Percentiles rank a stretch among this genome's conserved stretches.
Evolutionary conservation across 192 early-diverging fungal species (phyloP).

Genomic region (Linnemannia elongata): DNA sequence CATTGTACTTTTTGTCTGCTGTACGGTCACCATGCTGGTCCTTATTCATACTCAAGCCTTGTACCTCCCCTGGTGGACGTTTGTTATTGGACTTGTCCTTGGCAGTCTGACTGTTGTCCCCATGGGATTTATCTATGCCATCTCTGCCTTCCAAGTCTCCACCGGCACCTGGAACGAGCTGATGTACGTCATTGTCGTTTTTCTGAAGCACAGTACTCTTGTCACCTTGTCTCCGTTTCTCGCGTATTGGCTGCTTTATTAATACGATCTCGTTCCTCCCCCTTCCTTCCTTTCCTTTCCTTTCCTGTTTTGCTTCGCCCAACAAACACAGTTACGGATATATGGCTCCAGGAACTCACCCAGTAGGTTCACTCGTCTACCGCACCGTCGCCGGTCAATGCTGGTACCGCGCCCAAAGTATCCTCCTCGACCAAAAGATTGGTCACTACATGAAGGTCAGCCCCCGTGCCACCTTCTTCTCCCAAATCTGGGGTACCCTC

Average conservation of each 20-base stretch:
- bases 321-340: slow-evolving; percentile 41
- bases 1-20: slow-evolving; percentile 37
- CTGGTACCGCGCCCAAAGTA: slow-evolving; percentile 61
- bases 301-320: no score
- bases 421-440: slow-evolving; percentile 55
- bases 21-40: slow-evolving; percentile 49
- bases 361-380: slow-evolving; percentile 52
- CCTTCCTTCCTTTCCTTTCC: no score
- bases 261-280: no score
- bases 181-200: slow-evolving; percentile 13
- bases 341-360: slow-evolving; percentile 58
- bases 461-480: slow-evolving; percentile 47
- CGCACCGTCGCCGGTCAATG: slow-evolving; percentile 57
- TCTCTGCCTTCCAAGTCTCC: slow-evolving; percentile 55
- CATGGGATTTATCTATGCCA: slow-evolving; percentile 60
- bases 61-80: slow-evolving; percentile 58
- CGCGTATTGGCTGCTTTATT: no score
- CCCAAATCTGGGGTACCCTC: slow-evolving; percentile 58
- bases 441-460: slow-evolving; percentile 59
- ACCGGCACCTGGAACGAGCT: slow-evolving; percentile 59
- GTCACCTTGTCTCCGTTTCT: no score
- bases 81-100: slow-evolving; percentile 45
- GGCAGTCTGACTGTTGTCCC: slow-evolving; percentile 54
- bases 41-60: slow-evolving; percentile 54
- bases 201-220: neutral